Percentiles rank a stretch among this genome's conserved stretches.
Conservation (phyloP, 768 basidiomycete species). For the Neoboletus brunneissimus region DNA sequence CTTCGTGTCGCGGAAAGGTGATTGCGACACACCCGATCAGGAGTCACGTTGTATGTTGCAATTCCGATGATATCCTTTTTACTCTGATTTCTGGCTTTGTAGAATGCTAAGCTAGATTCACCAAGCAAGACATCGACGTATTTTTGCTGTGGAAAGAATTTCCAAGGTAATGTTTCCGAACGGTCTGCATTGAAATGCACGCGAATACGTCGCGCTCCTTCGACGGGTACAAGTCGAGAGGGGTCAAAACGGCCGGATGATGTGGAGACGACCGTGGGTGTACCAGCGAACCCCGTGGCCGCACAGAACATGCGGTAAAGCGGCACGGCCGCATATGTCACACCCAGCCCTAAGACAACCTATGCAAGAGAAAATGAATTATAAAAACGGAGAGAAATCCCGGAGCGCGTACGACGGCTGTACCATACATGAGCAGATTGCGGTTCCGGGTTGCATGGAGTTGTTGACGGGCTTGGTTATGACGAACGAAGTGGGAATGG, state of each 20-base stretch:
- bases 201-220: constrained; percentile 72
- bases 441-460: constrained; percentile 62
- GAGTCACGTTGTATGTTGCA: constrained; percentile 98
- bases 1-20: neutral
- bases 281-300: constrained; percentile 95
- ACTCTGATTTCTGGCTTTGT: constrained; percentile 85
- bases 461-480: constrained; percentile 34
- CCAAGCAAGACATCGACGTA: constrained; percentile 89
- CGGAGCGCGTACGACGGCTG: constrained; percentile 63
- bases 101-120: constrained; percentile 95
- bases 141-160: constrained; percentile 87
- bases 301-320: constrained; percentile 98
- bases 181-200: constrained; percentile 96
- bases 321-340: constrained; percentile 96
- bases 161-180: constrained; percentile 88
- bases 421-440: constrained; percentile 77
- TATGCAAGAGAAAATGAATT: constrained; percentile 29
- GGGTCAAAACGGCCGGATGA: constrained; percentile 68
- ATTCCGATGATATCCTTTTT: constrained; percentile 93
- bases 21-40: constrained; percentile 72
- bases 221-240: constrained; percentile 77
- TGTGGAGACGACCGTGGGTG: constrained; percentile 78
- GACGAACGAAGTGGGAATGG: constrained; percentile 14
- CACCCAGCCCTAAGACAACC: constrained; percentile 77
- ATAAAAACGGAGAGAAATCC: neutral